A percentile compares a stretch with the other conserved stretches of the same genome.
Evolutionary conservation across 129 eudicot genomes (phyloP).

Genomic region (Artemisia tridentata): DNA sequence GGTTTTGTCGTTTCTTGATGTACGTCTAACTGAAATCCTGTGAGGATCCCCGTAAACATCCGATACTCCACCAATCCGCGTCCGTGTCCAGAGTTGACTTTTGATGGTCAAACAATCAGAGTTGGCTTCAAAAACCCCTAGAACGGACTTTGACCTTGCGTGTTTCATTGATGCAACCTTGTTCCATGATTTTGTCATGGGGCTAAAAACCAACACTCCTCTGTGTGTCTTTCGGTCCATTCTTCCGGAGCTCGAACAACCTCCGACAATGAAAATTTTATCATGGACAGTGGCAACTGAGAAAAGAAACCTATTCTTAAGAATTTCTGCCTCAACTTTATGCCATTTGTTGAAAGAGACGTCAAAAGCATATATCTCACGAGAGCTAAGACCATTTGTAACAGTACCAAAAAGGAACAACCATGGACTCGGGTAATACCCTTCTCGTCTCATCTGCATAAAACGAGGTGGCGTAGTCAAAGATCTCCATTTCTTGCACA

Average conservation of each 20-base stretch:
- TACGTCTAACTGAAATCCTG: too few species aligned
- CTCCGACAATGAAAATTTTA: constrained; percentile 74
- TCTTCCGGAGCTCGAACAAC: constrained; percentile 80
- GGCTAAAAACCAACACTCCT: constrained; percentile 67
- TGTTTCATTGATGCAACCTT: constrained; percentile 15
- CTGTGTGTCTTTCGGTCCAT: constrained; percentile 86
- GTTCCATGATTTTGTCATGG: constrained; percentile 64
- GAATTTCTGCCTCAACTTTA: constrained; percentile 51
- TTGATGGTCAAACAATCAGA: too few species aligned
- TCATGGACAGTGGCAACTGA: constrained; percentile 66
- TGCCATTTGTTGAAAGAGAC: constrained; percentile 68
- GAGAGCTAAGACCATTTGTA: too few species aligned
- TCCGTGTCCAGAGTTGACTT: too few species aligned
- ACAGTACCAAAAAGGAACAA: too few species aligned
- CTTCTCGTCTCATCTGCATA: constrained; percentile 66
- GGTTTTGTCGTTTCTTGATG: too few species aligned
- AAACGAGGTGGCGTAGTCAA: constrained; percentile 62
- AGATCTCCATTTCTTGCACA: constrained; percentile 83
- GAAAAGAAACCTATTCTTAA: constrained; percentile 73
- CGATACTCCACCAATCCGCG: constrained; percentile 19
- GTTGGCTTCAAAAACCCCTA: too few species aligned
- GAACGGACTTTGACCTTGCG: too few species aligned
- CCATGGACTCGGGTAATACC: constrained; percentile 57
- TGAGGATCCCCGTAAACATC: too few species aligned
- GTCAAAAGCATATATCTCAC: too few species aligned